These are phyloP conservation scores for Fusarium newnesense DNA, from an alignment of 2,329 filamentous ascomycete genomes.

Conservation along the genomic window DNA sequence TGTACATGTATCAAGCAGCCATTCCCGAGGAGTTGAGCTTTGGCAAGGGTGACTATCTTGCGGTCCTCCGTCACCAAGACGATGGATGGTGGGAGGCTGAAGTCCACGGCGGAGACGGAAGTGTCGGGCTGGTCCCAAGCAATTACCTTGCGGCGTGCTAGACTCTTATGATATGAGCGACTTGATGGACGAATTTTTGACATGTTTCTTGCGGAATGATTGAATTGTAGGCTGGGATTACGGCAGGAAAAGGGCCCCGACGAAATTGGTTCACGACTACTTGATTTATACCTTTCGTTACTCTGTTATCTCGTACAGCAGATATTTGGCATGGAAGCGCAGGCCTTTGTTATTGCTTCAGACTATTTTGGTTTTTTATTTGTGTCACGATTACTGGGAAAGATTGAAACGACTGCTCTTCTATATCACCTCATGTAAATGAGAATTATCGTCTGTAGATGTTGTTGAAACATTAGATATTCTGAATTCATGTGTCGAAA, in stretches of 20 bases:
- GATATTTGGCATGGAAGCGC: constrained; percentile 29
- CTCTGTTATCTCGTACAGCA: constrained; percentile 15
- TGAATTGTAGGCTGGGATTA: constrained; percentile 4
- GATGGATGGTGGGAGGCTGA: constrained; percentile 99
- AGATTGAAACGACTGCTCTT: constrained; percentile 35
- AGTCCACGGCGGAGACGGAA: constrained; percentile 75
- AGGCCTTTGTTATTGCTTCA: constrained; percentile 12
- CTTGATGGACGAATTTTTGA: constrained; percentile 12
- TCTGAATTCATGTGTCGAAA: neutral
- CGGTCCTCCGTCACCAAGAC: constrained; percentile 90
- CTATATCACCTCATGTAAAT: neutral
- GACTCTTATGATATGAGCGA: constrained; percentile 27
- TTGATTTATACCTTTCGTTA: constrained; percentile 32
- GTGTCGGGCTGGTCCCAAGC: constrained; percentile 71
- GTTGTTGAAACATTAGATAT: neutral
- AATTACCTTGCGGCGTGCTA: constrained; percentile 71
- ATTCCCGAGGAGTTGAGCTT: constrained; percentile 97
- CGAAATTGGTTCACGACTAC: constrained; percentile 24
- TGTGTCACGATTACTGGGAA: constrained; percentile 32
- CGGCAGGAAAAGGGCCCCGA: constrained; percentile 3
- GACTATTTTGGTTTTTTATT: constrained; percentile 6
- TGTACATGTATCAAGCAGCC: constrained; percentile 94
- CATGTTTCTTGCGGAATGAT: neutral
- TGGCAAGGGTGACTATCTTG: constrained; percentile 89
- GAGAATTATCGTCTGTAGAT: neutral